Evolutionary conservation across 2,329 filamentous ascomycete species (phyloP).

Genomic region (Colletotrichum caudatum): DNA sequence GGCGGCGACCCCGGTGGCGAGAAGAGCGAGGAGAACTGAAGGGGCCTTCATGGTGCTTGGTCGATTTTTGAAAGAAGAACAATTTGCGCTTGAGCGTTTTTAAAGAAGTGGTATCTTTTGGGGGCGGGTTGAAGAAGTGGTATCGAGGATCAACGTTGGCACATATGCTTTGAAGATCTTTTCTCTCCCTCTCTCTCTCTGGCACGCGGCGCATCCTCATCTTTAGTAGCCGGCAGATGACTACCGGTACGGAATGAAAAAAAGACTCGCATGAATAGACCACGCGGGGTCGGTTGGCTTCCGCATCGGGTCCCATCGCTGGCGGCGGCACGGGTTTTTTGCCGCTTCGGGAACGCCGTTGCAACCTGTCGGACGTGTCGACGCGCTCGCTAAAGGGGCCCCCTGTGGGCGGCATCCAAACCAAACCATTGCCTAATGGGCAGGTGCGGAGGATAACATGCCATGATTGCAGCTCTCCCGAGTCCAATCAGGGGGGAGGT

Average conservation of each 20-base stretch:
- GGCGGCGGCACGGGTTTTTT: neutral
- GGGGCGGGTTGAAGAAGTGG: no score
- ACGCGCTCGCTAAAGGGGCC: neutral
- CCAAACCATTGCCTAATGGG: conserved; percentile 26
- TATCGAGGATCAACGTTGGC: neutral
- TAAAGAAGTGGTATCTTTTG: no score
- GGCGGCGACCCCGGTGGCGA: conserved; percentile 13
- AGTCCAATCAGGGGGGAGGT: conserved; percentile 20
- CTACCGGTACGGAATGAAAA: neutral
- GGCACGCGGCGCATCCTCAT: neutral
- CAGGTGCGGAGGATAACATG: conserved; percentile 27
- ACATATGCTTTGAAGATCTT: neutral
- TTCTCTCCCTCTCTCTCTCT: no score
- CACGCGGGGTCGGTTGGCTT: conserved; percentile 6
- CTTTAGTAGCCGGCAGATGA: conserved; percentile 1
- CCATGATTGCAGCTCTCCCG: neutral
- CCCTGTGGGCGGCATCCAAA: neutral
- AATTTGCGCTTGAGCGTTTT: neutral
- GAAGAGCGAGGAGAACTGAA: neutral
- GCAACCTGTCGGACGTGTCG: conserved; percentile 12
- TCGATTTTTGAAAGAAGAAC: no score
- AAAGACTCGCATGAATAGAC: no score
- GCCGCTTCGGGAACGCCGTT: conserved; percentile 10
- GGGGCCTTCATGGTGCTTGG: conserved; percentile 3
- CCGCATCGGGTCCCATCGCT: neutral